Conservation (phyloP, 495 filamentous ascomycete species). For the Aspergillus affinis region DNA sequence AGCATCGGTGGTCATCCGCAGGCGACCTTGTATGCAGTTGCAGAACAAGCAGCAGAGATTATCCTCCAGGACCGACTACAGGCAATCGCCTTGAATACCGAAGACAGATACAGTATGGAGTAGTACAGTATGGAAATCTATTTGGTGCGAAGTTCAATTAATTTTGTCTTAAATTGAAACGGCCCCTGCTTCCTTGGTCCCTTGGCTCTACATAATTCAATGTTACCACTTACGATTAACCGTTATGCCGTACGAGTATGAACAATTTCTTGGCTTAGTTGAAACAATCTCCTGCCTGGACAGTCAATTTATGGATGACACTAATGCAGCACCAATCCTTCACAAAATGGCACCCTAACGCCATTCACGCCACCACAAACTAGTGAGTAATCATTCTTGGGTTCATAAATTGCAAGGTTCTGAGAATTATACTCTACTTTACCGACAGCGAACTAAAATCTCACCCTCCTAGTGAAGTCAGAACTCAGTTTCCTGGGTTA, state of each 20-base stretch:
- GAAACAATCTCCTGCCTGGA: no score
- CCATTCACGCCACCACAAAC: no score
- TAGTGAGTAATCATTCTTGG: no score
- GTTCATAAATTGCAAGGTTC: not conserved
- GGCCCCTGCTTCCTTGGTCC: not conserved
- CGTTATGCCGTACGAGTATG: not conserved
- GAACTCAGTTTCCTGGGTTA: not conserved
- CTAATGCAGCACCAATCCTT: no score
- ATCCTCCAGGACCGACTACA: constrained; percentile 6
- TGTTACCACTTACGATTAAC: not conserved
- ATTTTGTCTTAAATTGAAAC: not conserved
- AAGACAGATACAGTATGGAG: no score
- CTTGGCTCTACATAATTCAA: not conserved
- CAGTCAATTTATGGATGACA: no score
- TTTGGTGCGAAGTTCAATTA: not conserved
- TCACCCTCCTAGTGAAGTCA: not conserved
- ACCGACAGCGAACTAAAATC: not conserved
- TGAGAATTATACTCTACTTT: not conserved
- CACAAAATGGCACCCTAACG: no score
- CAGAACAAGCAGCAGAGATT: constrained; percentile 8
- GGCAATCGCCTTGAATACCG: no score
- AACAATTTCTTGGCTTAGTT: not conserved
- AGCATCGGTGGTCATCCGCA: constrained; percentile 1
- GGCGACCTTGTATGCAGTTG: constrained; percentile 7
- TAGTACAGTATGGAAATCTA: no score